These are phyloP conservation scores for Beauveria sp. DNA, from an alignment of 2,329 filamentous ascomycete genomes.

Conservation along the genomic window DNA sequence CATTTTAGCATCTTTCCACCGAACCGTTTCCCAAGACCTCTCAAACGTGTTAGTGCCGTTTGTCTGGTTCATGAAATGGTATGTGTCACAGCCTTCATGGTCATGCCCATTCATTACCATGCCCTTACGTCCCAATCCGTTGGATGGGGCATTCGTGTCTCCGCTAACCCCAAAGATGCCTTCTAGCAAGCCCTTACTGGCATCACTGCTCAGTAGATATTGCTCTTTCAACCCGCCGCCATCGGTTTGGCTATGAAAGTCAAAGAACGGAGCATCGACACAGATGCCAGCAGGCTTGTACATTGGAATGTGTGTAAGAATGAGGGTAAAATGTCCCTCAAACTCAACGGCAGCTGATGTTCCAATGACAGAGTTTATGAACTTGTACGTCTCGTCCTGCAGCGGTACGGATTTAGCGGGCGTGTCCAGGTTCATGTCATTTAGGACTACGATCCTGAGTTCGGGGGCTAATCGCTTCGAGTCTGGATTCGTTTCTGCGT, in stretches of 20 bases:
- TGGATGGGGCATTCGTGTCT: constrained; percentile 47
- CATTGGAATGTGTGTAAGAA: constrained; percentile 87
- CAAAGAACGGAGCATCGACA: constrained; percentile 75
- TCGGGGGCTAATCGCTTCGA: constrained; percentile 52
- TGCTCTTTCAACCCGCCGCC: constrained; percentile 78
- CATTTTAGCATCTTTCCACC: constrained; percentile 38
- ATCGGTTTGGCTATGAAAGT: constrained; percentile 61
- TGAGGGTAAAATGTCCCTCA: constrained; percentile 64
- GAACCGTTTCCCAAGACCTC: constrained; percentile 41
- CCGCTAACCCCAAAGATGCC: constrained; percentile 74
- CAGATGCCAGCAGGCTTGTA: constrained; percentile 79
- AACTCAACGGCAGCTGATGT: constrained; percentile 54
- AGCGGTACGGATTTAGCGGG: constrained; percentile 61
- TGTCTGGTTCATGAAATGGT: constrained; percentile 69
- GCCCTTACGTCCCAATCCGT: constrained; percentile 62
- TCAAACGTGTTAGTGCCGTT: constrained; percentile 31
- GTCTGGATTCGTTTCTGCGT: constrained; percentile 35
- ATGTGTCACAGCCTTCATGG: constrained; percentile 86
- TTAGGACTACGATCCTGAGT: constrained; percentile 77
- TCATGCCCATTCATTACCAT: constrained; percentile 90
- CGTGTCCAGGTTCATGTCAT: constrained; percentile 88
- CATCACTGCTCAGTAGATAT: constrained; percentile 72
- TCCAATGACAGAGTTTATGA: constrained; percentile 62
- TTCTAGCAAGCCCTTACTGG: constrained; percentile 70
- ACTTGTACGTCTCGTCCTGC: constrained; percentile 69